Conservation (phyloP, 2,329 filamentous ascomycete species). For the Penicillium oxalicum region DNA sequence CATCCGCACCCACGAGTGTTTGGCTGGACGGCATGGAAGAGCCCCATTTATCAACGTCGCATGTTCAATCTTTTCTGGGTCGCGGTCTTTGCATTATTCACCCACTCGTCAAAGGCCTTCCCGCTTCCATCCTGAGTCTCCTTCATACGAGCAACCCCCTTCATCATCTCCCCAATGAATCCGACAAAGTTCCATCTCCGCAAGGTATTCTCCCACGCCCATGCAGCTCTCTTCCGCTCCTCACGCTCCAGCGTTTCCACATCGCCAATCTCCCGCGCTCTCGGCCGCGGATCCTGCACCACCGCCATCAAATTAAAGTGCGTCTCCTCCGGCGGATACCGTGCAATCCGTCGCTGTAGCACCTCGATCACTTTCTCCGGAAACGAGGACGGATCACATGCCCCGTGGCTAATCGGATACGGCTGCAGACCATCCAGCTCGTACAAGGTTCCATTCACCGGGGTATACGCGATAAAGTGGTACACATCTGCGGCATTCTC, state of each 20-base stretch:
- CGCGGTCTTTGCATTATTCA: constrained; percentile 58
- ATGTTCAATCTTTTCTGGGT: constrained; percentile 38
- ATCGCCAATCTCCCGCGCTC: constrained; percentile 77
- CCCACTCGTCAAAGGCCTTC: constrained; percentile 67
- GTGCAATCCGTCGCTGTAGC: constrained; percentile 71
- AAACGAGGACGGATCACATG: constrained; percentile 65
- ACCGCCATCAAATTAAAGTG: constrained; percentile 94
- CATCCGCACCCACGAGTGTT: too few species aligned
- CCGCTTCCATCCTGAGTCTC: constrained; percentile 54
- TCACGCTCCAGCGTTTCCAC: constrained; percentile 69
- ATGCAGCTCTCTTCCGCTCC: constrained; percentile 74
- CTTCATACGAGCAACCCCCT: constrained; percentile 74
- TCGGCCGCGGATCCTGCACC: constrained; percentile 72
- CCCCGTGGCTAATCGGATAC: constrained; percentile 81
- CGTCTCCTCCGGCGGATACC: constrained; percentile 84
- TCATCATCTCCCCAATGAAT: constrained; percentile 84
- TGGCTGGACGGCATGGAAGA: too few species aligned
- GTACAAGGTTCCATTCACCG: constrained; percentile 73
- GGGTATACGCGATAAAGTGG: constrained; percentile 95
- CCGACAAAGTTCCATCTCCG: constrained; percentile 93
- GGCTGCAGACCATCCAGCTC: constrained; percentile 94
- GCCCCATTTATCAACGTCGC: constrained; percentile 6
- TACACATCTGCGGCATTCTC: constrained; percentile 73
- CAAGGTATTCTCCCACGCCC: constrained; percentile 93
- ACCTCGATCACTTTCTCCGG: constrained; percentile 79